These are phyloP conservation scores for Kwoniella dendrophila DNA, from an alignment of 768 basidiomycete species.

Conservation along the genomic window DNA sequence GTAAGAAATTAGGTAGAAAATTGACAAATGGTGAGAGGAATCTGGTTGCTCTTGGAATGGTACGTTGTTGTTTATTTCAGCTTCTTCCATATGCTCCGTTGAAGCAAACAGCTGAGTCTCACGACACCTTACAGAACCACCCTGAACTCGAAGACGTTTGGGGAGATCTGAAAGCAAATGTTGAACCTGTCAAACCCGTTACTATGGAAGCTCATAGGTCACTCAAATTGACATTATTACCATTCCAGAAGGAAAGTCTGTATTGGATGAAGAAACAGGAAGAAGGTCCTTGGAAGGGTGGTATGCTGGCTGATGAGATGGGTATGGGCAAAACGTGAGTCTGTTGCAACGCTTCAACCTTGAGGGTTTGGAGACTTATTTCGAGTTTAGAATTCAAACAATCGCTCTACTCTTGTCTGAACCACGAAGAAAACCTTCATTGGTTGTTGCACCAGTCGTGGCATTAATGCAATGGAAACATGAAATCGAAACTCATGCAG, in stretches of 20 bases:
- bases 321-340: constrained; percentile 63
- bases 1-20: constrained; percentile 68
- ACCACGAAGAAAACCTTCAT: constrained; percentile 69
- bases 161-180: constrained; percentile 75
- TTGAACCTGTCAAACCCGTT: constrained; percentile 66
- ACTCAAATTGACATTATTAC: constrained; percentile 82
- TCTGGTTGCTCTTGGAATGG: constrained; percentile 58
- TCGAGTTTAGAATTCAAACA: constrained; percentile 83
- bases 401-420: constrained; percentile 85
- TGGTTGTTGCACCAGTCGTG: constrained; percentile 76
- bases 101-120: constrained; percentile 1
- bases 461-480: constrained; percentile 84
- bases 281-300: constrained; percentile 79
- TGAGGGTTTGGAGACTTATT: constrained; percentile 61
- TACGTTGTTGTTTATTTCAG: constrained; percentile 17
- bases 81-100: no score
- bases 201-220: constrained; percentile 76
- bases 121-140: constrained; percentile 63
- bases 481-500: constrained; percentile 84
- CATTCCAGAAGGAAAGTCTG: constrained; percentile 93
- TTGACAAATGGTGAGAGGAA: constrained; percentile 64
- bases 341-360: constrained; percentile 59
- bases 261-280: constrained; percentile 97
- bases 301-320: constrained; percentile 75
- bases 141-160: constrained; percentile 80